These are phyloP conservation scores for Kodamaea sagamina DNA, from an alignment of 805 yeast genomes.

Conservation along the genomic window DNA sequence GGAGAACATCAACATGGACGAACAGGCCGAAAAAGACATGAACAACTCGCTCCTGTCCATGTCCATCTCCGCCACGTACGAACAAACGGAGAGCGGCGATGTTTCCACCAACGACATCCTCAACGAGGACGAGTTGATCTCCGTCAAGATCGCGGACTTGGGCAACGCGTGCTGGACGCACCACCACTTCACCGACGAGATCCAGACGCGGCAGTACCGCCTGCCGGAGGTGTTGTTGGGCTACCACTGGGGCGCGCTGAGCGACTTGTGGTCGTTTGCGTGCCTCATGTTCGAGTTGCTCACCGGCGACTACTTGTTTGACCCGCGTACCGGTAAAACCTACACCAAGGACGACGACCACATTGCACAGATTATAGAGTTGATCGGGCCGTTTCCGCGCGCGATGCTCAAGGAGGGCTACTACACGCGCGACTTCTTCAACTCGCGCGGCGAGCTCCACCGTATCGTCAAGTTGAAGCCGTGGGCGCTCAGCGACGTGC, in stretches of 20 bases:
- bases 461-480: conserved; percentile 81
- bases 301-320: conserved; percentile 93
- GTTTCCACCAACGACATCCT: conserved; percentile 17
- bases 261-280: conserved; percentile 96
- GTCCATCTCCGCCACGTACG: conserved; percentile 38
- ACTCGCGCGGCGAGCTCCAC: conserved; percentile 67
- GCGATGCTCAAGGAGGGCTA: conserved; percentile 59
- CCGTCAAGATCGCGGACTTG: conserved; percentile 65
- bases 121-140: conserved; percentile 23
- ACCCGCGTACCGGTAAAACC: conserved; percentile 76
- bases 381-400: conserved; percentile 68
- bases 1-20: conserved; percentile 14
- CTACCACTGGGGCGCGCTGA: conserved; percentile 84
- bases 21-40: conserved; percentile 24
- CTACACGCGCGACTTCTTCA: conserved; percentile 63
- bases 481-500: conserved; percentile 83
- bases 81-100: conserved; percentile 10
- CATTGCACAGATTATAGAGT: conserved; percentile 89
- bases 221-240: conserved; percentile 65
- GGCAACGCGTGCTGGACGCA: conserved; percentile 70
- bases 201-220: conserved; percentile 68
- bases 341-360: conserved; percentile 94
- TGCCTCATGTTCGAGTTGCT: conserved; percentile 86
- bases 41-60: conserved; percentile 43
- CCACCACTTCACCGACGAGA: conserved; percentile 66